Evolutionary conservation across 257 asterid genomes (phyloP), one percentile per base, ranked within the genome.

Genomic region (Phtheirospermum japonicum): DNA sequence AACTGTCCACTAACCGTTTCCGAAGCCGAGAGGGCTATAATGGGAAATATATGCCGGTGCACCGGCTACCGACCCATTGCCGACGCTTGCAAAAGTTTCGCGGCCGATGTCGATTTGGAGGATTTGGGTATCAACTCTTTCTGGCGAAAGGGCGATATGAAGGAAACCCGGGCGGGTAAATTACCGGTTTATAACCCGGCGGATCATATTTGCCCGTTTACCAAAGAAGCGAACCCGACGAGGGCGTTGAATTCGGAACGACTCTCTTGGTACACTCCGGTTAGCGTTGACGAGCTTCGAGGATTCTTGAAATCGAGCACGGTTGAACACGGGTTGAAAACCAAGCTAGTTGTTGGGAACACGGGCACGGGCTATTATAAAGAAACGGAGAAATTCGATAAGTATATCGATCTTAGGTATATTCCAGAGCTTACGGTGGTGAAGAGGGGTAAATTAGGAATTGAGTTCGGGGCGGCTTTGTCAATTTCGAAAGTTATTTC

Each of bases 21-120:
- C 6, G 91, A 83, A 69, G 87, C 87, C 16, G 95, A 86, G 75
- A 83, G 51, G 59, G 76, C 89, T 46, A 75, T 83, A 45, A 45
- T 81, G 20, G 95, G 91, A 58, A 86, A 86, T 7, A 18, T 48
- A 48, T 48, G 54, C 9, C 54, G 54, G 13, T 48, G 54, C 30
- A 48, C 54, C 5, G 54, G 54, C 54, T 48, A 48, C 12, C 54
- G 54, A 0, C 54, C 66, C 80, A 83, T 4, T 83, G 91, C 68
- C 79, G 91, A 86, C 71, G 95, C 80, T 48, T 86, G 95, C 84
- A 86, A 86, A 71, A 76, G 82, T 69, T 86, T 83, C 37, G 77
- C 91, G 71, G 67, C 79, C 59, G 76, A 83, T 65, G 77, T 82
- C 17, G 91, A 86, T 70, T 76, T 86, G 10, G 95, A 86, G 75